Percentiles rank a stretch among this genome's conserved stretches.
Conservation (phyloP, 805 yeast genomes). For the Metahyphopichia silvanorum region DNA sequence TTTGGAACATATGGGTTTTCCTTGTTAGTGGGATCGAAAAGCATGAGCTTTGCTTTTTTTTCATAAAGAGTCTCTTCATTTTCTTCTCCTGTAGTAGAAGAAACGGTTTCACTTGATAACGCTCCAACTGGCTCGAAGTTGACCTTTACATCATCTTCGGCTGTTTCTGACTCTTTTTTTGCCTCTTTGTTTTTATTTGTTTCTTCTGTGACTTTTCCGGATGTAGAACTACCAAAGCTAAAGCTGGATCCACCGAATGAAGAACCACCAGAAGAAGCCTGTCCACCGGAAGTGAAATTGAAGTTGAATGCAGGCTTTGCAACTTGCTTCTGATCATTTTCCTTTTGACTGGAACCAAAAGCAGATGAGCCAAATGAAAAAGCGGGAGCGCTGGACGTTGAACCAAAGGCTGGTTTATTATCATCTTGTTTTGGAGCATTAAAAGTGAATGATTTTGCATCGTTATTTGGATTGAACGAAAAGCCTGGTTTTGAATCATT, state of each 20-base stretch:
- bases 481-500: slow-evolving; percentile 5
- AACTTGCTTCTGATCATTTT: slow-evolving; percentile 9
- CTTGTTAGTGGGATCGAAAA: slow-evolving; percentile 50
- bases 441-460: slow-evolving; percentile 7
- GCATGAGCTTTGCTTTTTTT: slow-evolving; percentile 69
- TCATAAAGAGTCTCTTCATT: slow-evolving; percentile 62
- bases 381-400: slow-evolving; percentile 15
- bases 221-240: not conserved
- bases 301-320: slow-evolving; percentile 14
- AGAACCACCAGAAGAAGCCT: slow-evolving; percentile 2
- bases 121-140: slow-evolving; percentile 40
- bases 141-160: slow-evolving; percentile 46
- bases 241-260: not conserved
- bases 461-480: not conserved
- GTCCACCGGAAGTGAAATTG: not conserved
- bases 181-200: not conserved
- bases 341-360: slow-evolving; percentile 5
- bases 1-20: slow-evolving; percentile 50
- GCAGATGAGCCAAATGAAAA: slow-evolving; percentile 17
- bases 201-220: slow-evolving; percentile 1
- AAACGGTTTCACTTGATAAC: slow-evolving; percentile 44
- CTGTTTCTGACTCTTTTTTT: slow-evolving; percentile 25
- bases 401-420: slow-evolving; percentile 11
- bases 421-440: slow-evolving; percentile 1
- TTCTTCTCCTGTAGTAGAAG: slow-evolving; percentile 74